Base-by-base conservation (phyloP, 2,329 filamentous ascomycete species). In the Fusarium kyushuense region DNA sequence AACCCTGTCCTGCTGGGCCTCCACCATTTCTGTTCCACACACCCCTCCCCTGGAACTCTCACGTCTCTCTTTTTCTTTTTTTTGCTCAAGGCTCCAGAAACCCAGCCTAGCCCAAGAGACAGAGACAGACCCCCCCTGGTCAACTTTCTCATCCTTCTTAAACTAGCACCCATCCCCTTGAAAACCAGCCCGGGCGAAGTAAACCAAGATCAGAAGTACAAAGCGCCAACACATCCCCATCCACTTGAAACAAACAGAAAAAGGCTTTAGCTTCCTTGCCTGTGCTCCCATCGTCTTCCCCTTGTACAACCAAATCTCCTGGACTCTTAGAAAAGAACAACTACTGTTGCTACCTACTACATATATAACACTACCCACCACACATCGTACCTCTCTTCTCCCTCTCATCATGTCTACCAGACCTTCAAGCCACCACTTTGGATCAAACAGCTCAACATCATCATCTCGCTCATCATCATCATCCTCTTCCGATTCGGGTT, bases 401-500 rank as follows among this genome's bases (percentile, higher is more conserved):
- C 57, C 33, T 35, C 55, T 46, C 41, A 64, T 65, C 61, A 74
- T 59, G 54, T 62, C 68, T 46, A 54, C 71, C 56, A 74, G 58
- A 61, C 62, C 68, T 46, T 45, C 60, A 54, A 57, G 58, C 43
- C 63, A 72, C 52, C 71, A 64, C 53, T 72, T 71, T 63, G 70
- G 60, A 46, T 74, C 72, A 21, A 54, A 69, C 19, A 63, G 69
- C 54, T 70, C 69, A 69, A 47, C 64, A 41, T 72, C 70, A 55
- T 69, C 68, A 40, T 23, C 67, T 35, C 23, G 60, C 17, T 69
- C 64, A 35, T 69, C 69, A 54, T 56, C 57, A 43, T 72, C 69
- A 54, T 61, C 74, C 46, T 62, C 67, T 45, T 73, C 74, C 19
- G 72, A 74, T 46, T 75, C 74, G 38, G 70, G 75, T 32, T 78